Conservation (phyloP, 2,329 filamentous ascomycete genomes). For the Clathrospora elynae region DNA sequence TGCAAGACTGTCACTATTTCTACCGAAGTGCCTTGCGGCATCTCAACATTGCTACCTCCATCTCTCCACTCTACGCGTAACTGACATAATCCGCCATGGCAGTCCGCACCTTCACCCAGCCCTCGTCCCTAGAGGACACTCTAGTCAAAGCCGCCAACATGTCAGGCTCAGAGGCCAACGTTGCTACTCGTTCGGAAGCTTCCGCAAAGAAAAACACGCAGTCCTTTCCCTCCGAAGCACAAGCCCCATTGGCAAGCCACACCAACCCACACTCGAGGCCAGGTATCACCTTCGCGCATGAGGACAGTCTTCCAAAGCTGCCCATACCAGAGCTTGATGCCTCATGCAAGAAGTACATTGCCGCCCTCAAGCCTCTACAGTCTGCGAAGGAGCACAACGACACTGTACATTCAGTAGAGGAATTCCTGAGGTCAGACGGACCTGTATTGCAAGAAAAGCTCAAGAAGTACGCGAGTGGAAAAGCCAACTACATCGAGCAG, state of each 20-base stretch:
- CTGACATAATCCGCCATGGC: constrained; percentile 60
- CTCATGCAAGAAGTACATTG: constrained; percentile 79
- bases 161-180: constrained; percentile 47
- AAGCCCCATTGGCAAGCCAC: constrained; percentile 54
- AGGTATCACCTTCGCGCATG: constrained; percentile 84
- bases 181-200: constrained; percentile 51
- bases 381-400: constrained; percentile 79
- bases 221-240: constrained; percentile 54
- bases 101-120: constrained; percentile 73
- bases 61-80: constrained; percentile 76
- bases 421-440: constrained; percentile 82
- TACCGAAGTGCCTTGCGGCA: constrained; percentile 88
- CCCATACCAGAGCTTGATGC: constrained; percentile 87
- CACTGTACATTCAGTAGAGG: constrained; percentile 76
- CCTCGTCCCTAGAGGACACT: constrained; percentile 74
- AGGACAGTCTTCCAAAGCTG: constrained; percentile 87
- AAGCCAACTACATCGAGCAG: constrained; percentile 97
- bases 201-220: constrained; percentile 61
- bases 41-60: constrained; percentile 77
- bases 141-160: constrained; percentile 56
- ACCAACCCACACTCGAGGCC: constrained; percentile 63
- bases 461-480: constrained; percentile 86
- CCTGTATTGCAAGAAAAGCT: constrained; percentile 85
- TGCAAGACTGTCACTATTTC: constrained; percentile 91
- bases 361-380: constrained; percentile 80